Base-by-base conservation (phyloP, 192 early-diverging fungal genomes). In the Paraglomus occultum region DNA sequence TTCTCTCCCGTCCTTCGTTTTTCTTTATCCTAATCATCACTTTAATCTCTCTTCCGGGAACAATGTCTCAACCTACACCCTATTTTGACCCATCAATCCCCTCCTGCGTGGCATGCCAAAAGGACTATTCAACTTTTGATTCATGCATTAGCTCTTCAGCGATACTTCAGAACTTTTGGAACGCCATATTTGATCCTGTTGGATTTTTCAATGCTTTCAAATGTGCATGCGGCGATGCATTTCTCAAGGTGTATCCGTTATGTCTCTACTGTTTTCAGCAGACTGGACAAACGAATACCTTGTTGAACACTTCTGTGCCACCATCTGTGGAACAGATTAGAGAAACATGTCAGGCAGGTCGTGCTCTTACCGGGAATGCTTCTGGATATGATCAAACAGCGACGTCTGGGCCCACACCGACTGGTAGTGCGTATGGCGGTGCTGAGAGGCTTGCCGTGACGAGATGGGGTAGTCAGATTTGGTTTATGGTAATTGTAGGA, bases 241-340 rank as follows among this genome's bases (percentile, higher is more conserved):
- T 64, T 23, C 20, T 47, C 45, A n/a, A 44, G 6, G 61, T 47
- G 12, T 64, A 64, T 48, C 23, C 62, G 3, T 39, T 64, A 8
- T 64, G 62, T 64, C 1, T 64, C 12, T 17, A 64, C 15, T 64
- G 62, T 49, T 64, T 64, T 64, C 47, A 46, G 40, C 15, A 7
- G 9, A 64, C 62, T 38, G 31, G 31, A 38, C 62, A 64, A 11
- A 9, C 43, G 45, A 6, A 64, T 48, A 64, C 43, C 0, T 48
- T 48, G 20, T 64, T 64, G 42, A 47, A 64, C 39, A 39, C 64
- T 2, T 15, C 40, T 7, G 50, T 67, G 12, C 64, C 64, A 8
- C 64, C 64, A 42, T 1, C 64, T 6, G n/a, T 67, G 12, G 64
- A 67, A 17, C 10, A 12, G 6, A 52, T 67, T 67, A 50, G 64